A percentile compares a stretch with the other conserved stretches of the same genome.
These are phyloP conservation scores for Emiliania huxleyi DNA, from an alignment of 78 protist species.

Conservation along the genomic window DNA sequence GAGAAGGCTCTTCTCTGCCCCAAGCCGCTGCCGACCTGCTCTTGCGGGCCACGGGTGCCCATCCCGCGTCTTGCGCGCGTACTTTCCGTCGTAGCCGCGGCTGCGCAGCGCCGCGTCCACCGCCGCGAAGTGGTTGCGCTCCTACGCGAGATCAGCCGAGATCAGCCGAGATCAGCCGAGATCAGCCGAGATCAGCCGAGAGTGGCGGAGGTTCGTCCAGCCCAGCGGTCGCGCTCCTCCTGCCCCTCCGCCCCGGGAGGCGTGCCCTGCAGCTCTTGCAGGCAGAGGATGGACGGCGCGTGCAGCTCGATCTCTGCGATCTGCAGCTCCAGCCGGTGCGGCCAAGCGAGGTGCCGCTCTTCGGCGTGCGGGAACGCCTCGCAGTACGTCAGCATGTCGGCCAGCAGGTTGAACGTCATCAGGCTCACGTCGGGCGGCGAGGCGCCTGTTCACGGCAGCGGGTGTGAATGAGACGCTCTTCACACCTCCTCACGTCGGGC, in stretches of 20 bases:
- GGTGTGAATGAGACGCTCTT: too few relatives aligned
- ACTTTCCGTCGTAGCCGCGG: neutral
- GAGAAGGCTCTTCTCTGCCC: too few relatives aligned
- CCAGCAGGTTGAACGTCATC: neutral
- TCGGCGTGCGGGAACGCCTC: neutral
- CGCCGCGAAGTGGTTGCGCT: neutral
- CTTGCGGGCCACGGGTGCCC: too few relatives aligned
- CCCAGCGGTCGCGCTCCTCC: too few relatives aligned
- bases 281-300: neutral
- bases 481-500: too few relatives aligned
- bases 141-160: neutral
- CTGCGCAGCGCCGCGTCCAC: neutral
- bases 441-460: neutral
- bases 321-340: neutral
- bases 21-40: too few relatives aligned
- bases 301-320: neutral
- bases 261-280: constrained; percentile 20
- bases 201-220: too few relatives aligned
- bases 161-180: too few relatives aligned
- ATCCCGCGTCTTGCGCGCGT: neutral
- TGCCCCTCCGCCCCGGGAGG: too few relatives aligned
- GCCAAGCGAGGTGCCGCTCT: neutral
- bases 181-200: too few relatives aligned
- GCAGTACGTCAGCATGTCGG: neutral
- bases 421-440: neutral